Base-by-base conservation (phyloP, 352 stramenopile species). In the Elongisporangium prolatum region DNA sequence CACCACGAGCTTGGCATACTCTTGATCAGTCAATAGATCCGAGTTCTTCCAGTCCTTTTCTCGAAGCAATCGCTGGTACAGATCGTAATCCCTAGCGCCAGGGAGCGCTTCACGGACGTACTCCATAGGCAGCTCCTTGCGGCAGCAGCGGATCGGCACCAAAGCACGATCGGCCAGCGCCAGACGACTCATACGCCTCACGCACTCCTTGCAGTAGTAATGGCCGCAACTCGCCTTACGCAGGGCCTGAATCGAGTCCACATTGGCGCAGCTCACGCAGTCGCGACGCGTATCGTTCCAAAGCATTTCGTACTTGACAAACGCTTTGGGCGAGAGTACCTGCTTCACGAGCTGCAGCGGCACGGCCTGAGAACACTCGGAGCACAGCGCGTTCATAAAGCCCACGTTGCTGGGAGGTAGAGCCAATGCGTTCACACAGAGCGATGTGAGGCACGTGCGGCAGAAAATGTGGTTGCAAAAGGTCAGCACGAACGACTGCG, bases 121-220 rank as follows among this genome's bases (percentile, higher is more conserved):
- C 52, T 93, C 83, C 20, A 82, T 62, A 18, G 83, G 69, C 0
- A 93, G 50, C 54, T 93, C 83, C 14, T 80, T 86, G 22, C 74
- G 72, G 59, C 83, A 93, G 74, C 83, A 92, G 52, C 77, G 78
- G 40, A 92, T 51, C 4, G 83, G 83, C 24, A 83, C 68, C 47
- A 93, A 70, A 40, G 71, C 55, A 24, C 80, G 80, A 54, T 93
- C 75, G 11, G 66, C 57, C 22, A 91, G 60, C n/a, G 83, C 66
- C 22, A 91, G 54, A 14, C 69, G 69, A 17, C 69, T 76, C 80
- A 93, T 89, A 49, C 79, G 66, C 9, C 72, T 51, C 57, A 92
- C 58, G 53, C 83, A 92, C 24, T 57, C 28, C 9, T 52, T 21
- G 62, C 83, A 93, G 57, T 84, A 93, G 16, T 59, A 59, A 59